These are phyloP conservation scores for Rosa multiflora DNA, from an alignment of 306 rosid genomes.

Conservation along the genomic window DNA sequence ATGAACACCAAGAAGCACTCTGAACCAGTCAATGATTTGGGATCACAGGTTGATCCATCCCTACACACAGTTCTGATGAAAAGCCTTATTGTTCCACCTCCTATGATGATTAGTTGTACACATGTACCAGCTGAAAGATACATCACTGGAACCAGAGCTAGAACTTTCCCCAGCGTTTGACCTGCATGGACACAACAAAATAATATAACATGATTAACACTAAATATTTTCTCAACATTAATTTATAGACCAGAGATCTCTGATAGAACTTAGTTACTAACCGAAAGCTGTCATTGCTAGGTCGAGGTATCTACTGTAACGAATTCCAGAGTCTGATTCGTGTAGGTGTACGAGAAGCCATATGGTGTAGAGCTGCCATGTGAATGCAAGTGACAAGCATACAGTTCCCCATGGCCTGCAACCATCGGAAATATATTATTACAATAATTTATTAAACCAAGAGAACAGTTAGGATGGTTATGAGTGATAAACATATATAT, in stretches of 20 bases:
- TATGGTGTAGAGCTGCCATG: slow-evolving; percentile 67
- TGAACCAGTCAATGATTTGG: slow-evolving; percentile 4
- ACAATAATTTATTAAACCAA: too few species aligned
- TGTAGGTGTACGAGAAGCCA: slow-evolving; percentile 64
- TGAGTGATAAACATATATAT: background rate
- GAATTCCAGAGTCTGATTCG: slow-evolving; percentile 52
- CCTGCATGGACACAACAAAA: slow-evolving; percentile 29
- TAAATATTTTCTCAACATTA: background rate
- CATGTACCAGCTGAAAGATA: slow-evolving; percentile 69
- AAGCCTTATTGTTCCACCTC: slow-evolving; percentile 34
- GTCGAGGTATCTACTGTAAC: slow-evolving; percentile 58
- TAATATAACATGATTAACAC: background rate
- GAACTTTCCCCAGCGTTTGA: slow-evolving; percentile 40
- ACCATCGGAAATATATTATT: background rate
- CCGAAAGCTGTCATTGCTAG: slow-evolving; percentile 56
- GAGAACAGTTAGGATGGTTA: background rate
- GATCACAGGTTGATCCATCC: slow-evolving; percentile 1
- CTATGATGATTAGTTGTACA: slow-evolving; percentile 50
- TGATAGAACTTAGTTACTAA: slow-evolving; percentile 3
- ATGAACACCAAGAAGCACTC: slow-evolving; percentile 18
- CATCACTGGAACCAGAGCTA: slow-evolving; percentile 47
- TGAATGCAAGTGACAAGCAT: slow-evolving; percentile 43
- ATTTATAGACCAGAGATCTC: background rate
- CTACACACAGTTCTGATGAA: background rate
- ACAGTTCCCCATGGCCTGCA: slow-evolving; percentile 66